Conservation (phyloP, 2,329 filamentous ascomycete species). For the Aspergillus vadensis region DNA sequence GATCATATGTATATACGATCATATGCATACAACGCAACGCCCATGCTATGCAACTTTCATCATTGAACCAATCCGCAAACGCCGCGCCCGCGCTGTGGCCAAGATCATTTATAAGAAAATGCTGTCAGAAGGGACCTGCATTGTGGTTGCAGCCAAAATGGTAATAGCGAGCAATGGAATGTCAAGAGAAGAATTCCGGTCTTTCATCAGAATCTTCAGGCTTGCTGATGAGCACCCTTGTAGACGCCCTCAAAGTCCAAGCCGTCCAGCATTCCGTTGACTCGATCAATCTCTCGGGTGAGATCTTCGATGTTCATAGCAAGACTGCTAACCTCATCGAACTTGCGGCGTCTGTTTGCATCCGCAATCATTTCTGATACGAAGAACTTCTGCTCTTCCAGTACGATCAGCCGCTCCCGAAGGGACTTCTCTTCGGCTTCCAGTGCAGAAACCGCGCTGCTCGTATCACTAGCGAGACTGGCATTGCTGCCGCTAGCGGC, state of each 20-base stretch:
- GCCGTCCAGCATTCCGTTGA: constrained; percentile 65
- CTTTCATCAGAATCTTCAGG: not conserved
- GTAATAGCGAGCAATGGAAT: not conserved
- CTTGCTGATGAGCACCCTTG: constrained; percentile 24
- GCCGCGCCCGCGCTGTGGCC: constrained; percentile 5
- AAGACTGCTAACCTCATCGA: constrained; percentile 82
- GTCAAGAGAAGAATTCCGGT: not conserved
- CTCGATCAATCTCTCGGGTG: constrained; percentile 70
- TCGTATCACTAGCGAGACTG: constrained; percentile 57
- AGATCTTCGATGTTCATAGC: constrained; percentile 81
- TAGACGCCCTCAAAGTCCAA: constrained; percentile 65
- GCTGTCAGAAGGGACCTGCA: not conserved
- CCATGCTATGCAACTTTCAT: constrained; percentile 10
- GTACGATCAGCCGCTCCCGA: constrained; percentile 75
- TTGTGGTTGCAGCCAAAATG: not conserved
- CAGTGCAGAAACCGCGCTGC: constrained; percentile 63
- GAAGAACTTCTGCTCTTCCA: constrained; percentile 90
- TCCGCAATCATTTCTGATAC: constrained; percentile 81
- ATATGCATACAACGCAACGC: constrained; percentile 5
- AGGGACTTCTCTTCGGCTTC: constrained; percentile 83
- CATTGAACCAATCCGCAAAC: constrained; percentile 1
- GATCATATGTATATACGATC: not conserved
- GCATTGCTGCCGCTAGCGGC: constrained; percentile 52
- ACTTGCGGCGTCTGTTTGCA: constrained; percentile 73
- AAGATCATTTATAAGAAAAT: not conserved